Base-by-base conservation (phyloP, 805 yeast genomes). In the Wickerhamomyces queroliae region DNA sequence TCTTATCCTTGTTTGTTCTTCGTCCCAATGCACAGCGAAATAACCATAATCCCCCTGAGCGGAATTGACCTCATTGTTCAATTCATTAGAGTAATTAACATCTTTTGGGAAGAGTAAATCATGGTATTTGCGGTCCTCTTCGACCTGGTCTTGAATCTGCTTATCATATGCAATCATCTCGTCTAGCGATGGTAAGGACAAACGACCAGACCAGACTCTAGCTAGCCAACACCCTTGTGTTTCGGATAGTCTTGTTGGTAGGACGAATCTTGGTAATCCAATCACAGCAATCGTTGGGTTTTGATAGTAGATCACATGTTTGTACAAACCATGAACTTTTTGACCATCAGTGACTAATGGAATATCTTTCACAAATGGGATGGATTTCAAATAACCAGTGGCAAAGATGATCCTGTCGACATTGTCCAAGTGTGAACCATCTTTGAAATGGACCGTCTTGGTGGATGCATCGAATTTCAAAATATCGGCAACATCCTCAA, bases 361-460 rank as follows among this genome's bases (percentile, higher is more conserved):
- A 27, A 48, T 49, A 15, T 36, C 46, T 41, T 72, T 67, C 37
- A 86, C 57, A 48, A 75, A 83, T 17, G 95, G 93, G 40, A 75
- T 66, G 27, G 76, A 71, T 51, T 78, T 78, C 34, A 76, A 63
- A 57, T 83, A 86, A 1, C 95, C 95, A 0, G 95, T 85, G 36
- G 86, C 83, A 55, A 79, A 83, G 9, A 85, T 63, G 9, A 86
- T 63, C 18, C 54, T 52, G 45, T 84, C 90, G 30, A 83, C 72
- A 27, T 65, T 66, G 2, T 49, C 48, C 3, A 80, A 42, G 10
- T 49, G 56, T 3, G 58, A 47, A 2, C 83, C 88, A 45, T 76
- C 77, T 4, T 48, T 64, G 41, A 80, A 74, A 11, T 57, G 51
- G 2, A 79, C 69, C 0, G 64, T 50, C 35, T 63, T 60, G 2